Evolutionary conservation across 495 filamentous ascomycete species (phyloP).

Genomic region (Xylaria intraflava): DNA sequence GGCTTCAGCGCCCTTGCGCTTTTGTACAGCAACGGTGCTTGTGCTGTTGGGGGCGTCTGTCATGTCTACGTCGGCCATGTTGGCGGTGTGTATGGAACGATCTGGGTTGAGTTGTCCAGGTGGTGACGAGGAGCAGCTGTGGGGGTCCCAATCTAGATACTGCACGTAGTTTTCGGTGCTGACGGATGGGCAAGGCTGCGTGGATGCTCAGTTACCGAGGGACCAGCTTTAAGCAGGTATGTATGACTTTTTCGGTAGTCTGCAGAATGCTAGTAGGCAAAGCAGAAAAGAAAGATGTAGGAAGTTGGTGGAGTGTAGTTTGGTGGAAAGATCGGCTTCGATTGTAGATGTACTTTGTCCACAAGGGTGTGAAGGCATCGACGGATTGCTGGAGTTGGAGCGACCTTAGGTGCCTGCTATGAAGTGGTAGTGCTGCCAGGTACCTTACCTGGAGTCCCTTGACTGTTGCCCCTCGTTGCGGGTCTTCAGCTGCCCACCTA

Average conservation of each 20-base stretch:
- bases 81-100: slow-evolving; percentile 3
- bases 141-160: neutral
- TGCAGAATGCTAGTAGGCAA: neutral
- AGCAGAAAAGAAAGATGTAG: neutral
- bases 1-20: slow-evolving; percentile 43
- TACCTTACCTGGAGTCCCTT: neutral
- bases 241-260: neutral
- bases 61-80: slow-evolving; percentile 97
- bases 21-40: slow-evolving; percentile 40
- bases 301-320: neutral
- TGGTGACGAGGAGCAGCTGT: neutral
- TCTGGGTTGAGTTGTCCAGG: neutral
- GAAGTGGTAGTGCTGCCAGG: too few species aligned
- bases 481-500: neutral
- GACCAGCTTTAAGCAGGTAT: neutral
- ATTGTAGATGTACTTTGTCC: neutral
- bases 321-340: neutral
- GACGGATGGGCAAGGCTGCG: neutral
- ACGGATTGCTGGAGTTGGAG: neutral
- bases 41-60: slow-evolving; percentile 65
- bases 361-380: neutral
- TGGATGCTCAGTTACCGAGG: neutral
- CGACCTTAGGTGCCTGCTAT: too few species aligned
- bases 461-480: slow-evolving; percentile 1
- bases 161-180: neutral